Evolutionary conservation across 164 flowering plant genomes (phyloP), one percentile per base, ranked within the genome.

Genomic region (Litsea cubeba): DNA sequence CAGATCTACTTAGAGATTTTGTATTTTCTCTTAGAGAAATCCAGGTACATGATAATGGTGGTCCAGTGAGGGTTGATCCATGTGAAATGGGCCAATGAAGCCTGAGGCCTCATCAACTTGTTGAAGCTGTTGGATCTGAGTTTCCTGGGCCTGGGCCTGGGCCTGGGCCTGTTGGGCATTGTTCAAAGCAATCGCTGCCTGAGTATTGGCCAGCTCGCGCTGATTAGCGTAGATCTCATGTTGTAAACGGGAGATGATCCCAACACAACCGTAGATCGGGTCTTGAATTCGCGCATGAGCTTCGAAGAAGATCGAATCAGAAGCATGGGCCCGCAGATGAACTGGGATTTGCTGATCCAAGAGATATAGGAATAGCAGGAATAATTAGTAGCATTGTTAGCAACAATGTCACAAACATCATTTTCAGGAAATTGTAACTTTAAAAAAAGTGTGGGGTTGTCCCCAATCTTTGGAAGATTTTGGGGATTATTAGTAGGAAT

Each of bases 221-320:
- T 78, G 68, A 40, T 26, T 30, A 66, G 15, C 32, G 26, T 17
- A 32, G 63, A 82, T 79, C 71, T 84, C 78, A 50, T 82, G 82
- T 15, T 82, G 82, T 60, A 84, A 75, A 11, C 76, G 77, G 24
- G 68, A 65, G 24, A 84, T 76, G 3, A 80, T 64, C n/a, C 74
- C 76, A 1, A 79, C 80, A 63, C 82, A 77, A 1, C 83, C 87
- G n/a, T 84, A 84, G 66, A 80, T 76, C 3, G 87, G 87, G 14
- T 84, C 83, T 50, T 51, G 66, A 30, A 78, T 75, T 14, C 86
- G 51, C 24, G 71, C 22, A 12, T 32, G 57, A 3, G 83, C 86
- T 30, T 82, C 86, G 2, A 65, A 63, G 5, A 72, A 76, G 78
- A 84, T 72, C 51, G 80, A 76, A 12, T 82, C 78, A 3, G 84